Percentiles rank a stretch among this genome's conserved stretches.
Conservation (phyloP, 805 yeast genomes). For the Nakazawaea holstii region DNA sequence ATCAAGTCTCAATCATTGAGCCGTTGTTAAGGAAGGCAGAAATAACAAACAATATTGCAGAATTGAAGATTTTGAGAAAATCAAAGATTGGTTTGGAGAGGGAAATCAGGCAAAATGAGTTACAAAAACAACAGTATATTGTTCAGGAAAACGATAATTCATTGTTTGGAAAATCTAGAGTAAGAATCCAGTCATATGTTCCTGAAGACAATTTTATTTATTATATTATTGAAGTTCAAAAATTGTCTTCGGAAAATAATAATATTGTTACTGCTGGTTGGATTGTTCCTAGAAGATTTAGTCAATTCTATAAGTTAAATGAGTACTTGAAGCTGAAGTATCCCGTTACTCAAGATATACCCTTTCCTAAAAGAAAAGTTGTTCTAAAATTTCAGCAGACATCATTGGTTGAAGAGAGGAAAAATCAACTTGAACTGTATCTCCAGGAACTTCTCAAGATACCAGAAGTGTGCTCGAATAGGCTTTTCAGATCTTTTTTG, state of each 20-base stretch:
- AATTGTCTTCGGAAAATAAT: slow-evolving; percentile 25
- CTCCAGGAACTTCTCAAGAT: slow-evolving; percentile 49
- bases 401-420: slow-evolving; percentile 60
- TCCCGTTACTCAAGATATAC: slow-evolving; percentile 41
- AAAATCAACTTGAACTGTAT: slow-evolving; percentile 56
- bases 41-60: slow-evolving; percentile 68
- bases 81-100: slow-evolving; percentile 62
- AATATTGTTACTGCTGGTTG: slow-evolving; percentile 61
- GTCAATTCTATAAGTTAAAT: slow-evolving; percentile 73
- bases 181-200: slow-evolving; percentile 48
- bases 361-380: slow-evolving; percentile 56
- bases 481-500: slow-evolving; percentile 67
- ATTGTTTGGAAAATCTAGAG: slow-evolving; percentile 59
- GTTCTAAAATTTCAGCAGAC: slow-evolving; percentile 69
- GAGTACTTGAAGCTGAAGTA: slow-evolving; percentile 52
- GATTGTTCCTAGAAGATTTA: slow-evolving; percentile 87
- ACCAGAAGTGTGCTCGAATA: slow-evolving; percentile 69
- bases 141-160: slow-evolving; percentile 81
- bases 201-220: slow-evolving; percentile 53
- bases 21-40: slow-evolving; percentile 79
- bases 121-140: slow-evolving; percentile 72
- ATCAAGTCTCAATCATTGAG: slow-evolving; percentile 59
- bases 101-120: slow-evolving; percentile 70
- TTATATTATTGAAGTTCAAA: slow-evolving; percentile 75
- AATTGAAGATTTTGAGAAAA: slow-evolving; percentile 60